Evolutionary conservation across 805 yeast genomes (phyloP), one percentile per base, ranked within the genome.

Genomic region (Suhomyces sp.): DNA sequence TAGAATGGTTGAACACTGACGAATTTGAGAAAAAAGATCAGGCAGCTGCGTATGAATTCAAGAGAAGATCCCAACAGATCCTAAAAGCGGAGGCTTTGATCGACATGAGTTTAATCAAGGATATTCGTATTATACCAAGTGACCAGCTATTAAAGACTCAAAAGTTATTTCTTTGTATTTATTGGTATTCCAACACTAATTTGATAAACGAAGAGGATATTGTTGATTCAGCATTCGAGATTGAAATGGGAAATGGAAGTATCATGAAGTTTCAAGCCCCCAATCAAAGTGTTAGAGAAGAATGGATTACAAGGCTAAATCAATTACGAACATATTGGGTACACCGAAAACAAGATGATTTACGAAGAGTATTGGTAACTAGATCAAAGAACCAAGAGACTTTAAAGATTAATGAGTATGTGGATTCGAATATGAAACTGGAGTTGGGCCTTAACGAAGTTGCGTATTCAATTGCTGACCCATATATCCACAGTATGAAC

Each of bases 241-340:
- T 87, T 1, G 56, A 53, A 3, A 61, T 79, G 46, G 44, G 47
- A 1, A 70, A 76, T 38, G 81, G 79, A 0, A 47, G 73, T 0
- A 40, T 34, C 1, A 40, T 83, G 9, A 65, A 70, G 28, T 54
- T 87, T 8, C 75, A 79, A 37, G 87, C 93, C 0, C 76, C 79
- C 2, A 63, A 65, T 40, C 45, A 62, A 12, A 22, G 20, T 0
- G 49, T 72, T 0, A 65, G 91, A 30, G 74, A 78, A 45, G 75
- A 73, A 42, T 90, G 96, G 98, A 68, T 82, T 0, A n/a, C 16
- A 0, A 58, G 77, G 33, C 58, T 90, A 21, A 42, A 37, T 0
- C 58, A 60, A 4, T 47, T 82, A 13, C 49, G 50, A 6, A 41
- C 40, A 2, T 90, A 81, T 53, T 90, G 97, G 97, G 62, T 51